These are phyloP conservation scores for Lichtheimia corymbifera DNA, from an alignment of 371 early-diverging fungal genomes.

Conservation along the genomic window DNA sequence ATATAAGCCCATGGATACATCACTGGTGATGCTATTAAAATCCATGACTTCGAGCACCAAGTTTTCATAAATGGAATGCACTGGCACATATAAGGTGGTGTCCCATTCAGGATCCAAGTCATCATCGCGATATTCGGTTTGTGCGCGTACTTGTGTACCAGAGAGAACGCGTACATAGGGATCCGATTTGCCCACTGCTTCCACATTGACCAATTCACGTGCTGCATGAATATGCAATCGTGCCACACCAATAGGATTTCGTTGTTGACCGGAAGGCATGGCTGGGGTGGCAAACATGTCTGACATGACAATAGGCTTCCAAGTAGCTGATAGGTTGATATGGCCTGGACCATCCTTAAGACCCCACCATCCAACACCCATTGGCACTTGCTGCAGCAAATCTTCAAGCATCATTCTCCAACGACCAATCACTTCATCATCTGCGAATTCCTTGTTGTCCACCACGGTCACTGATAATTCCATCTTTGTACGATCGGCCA, in stretches of 20 bases:
- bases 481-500: conserved; percentile 43
- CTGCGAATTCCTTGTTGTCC: conserved; percentile 29
- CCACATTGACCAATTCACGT: conserved; percentile 74
- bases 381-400: conserved; percentile 27
- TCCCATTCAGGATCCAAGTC: conserved; percentile 88
- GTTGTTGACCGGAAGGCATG: conserved; percentile 39
- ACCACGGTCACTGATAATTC: conserved; percentile 32
- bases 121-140: conserved; percentile 69
- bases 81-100: conserved; percentile 65
- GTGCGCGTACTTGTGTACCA: conserved; percentile 59
- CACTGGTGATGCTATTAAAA: conserved; percentile 69
- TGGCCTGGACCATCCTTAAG: conserved; percentile 50
- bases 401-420: conserved; percentile 29
- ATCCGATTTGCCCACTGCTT: conserved; percentile 77
- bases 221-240: conserved; percentile 74
- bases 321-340: conserved; percentile 50
- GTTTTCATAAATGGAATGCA: conserved; percentile 70
- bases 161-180: conserved; percentile 81
- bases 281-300: conserved; percentile 33
- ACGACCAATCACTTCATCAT: conserved; percentile 36
- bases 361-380: conserved; percentile 54
- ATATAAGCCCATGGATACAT: conserved; percentile 69
- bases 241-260: conserved; percentile 81
- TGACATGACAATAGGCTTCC: conserved; percentile 53
- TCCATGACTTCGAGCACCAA: conserved; percentile 81